Base-by-base conservation (phyloP, 139 green algal genomes). In the Desmodesmus armatus region DNA sequence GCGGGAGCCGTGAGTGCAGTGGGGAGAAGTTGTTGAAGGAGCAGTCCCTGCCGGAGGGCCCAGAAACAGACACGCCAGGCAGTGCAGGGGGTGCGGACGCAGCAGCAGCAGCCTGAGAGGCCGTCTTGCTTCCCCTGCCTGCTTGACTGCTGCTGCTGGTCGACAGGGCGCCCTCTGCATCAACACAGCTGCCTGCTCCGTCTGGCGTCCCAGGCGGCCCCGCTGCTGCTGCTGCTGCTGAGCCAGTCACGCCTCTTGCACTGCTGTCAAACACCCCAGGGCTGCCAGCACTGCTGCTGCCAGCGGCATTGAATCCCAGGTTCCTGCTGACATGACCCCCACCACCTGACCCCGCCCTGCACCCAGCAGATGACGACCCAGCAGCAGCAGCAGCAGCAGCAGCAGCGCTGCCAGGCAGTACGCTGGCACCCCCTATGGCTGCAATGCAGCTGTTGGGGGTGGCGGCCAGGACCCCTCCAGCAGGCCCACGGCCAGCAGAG, bases 21-120 rank as follows among this genome's bases (percentile, higher is more conserved):
- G 76, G 76, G 33, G 51, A 29, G n/a, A 82, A 82, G 23, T 25
- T 6, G 62, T 15, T 72, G 55, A 58, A 71, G 25, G 76, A 31
- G 17, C 31, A 69, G 6, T 21, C 65, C 41, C 13, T 33, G 2
- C 2, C 47, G 13, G 9, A 7, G 47, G 47, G 9, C 13, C 9
- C 9, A 21, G 47, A 55, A 7, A 55, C 47, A 55, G 47, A 13
- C 47, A 13, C 11, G 60, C 13, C 60, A 69, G 11, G 25, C n/a
- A 17, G 23, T 17, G 17, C 60, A 29, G 25, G 13, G 5, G 11
- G 11, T 69, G 60, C 60, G 15, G 60, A 33, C 7, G 60, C 60
- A 33, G 11, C 60, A 29, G 15, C 27, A 11, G 11, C 60, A 69
- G 25, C 60, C 7, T 9, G 27, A 11, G 27, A 33, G 25, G 60